Evolutionary conservation across 169 alveolate genomes (phyloP), one percentile per base, ranked within the genome.

Genomic region (Sarcocystis neurona): DNA sequence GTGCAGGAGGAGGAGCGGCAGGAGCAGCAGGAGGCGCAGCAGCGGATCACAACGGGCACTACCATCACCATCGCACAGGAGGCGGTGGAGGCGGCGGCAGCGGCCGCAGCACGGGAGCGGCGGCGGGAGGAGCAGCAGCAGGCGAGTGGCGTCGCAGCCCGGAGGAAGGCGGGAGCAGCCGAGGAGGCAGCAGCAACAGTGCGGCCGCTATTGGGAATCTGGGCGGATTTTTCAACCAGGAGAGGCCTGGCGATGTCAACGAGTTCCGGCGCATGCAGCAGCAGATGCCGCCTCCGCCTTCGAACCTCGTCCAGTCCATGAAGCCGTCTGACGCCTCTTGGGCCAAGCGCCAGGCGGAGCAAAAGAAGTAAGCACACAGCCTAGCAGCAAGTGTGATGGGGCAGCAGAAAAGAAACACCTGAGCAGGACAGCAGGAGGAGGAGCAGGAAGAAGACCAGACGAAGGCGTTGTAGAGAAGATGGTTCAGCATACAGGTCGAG

Each of bases 321-420:
- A 37, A 78, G 60, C 80, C 90, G 1, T 85, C 90, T 4, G 78
- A 85, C 30, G 70, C 46, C 74, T 85, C 90, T 0, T 85, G 90
- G 90, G 77, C 70, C 41, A 79, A 66, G 37, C 46, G 30, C 30
- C 90, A 85, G 58, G 90, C 78, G 30, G 78, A 85, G 43, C 90
- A 85, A 50, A 85, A 85, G 84, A 79, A 85, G 90, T 85, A n/a
- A 4, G 88, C n/a, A 43, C n/a, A n/a, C n/a, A n/a, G n/a, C n/a
- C n/a, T n/a, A n/a, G n/a, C n/a, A n/a, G n/a, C n/a, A n/a, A n/a
- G n/a, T n/a, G n/a, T n/a, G n/a, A n/a, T n/a, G n/a, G n/a, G n/a
- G n/a, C n/a, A n/a, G n/a, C n/a, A n/a, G n/a, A n/a, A n/a, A n/a
- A n/a, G n/a, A n/a, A n/a, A n/a, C n/a, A n/a, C n/a, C n/a, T n/a